Evolutionary conservation across 1,139 yeast genomes (phyloP).

Genomic region (Candida neerlandica): DNA sequence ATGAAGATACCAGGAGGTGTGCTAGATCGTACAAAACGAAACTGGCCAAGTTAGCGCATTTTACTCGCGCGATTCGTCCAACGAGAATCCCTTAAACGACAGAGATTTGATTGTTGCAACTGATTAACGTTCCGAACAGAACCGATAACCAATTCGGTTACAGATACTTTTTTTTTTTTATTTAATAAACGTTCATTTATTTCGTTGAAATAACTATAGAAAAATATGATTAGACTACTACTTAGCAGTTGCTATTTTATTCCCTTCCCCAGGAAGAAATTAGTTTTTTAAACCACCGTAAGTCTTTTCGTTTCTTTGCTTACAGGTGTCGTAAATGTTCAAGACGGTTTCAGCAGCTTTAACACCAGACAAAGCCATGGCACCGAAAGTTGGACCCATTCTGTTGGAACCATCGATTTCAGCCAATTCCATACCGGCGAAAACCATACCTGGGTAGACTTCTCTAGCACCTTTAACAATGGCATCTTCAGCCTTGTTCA

Average conservation of each 20-base stretch:
- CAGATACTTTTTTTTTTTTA: too few relatives aligned
- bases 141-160: too few relatives aligned
- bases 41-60: too few relatives aligned
- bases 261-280: background rate
- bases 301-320: conserved; percentile 35
- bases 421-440: conserved; percentile 82
- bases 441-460: conserved; percentile 70
- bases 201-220: background rate
- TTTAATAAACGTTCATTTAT: too few relatives aligned
- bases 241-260: background rate
- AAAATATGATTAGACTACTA: background rate
- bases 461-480: conserved; percentile 73
- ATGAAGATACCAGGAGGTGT: too few relatives aligned
- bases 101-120: too few relatives aligned
- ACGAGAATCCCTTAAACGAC: too few relatives aligned
- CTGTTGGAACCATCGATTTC: conserved; percentile 78
- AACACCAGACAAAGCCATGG: conserved; percentile 77
- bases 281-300: conserved; percentile 15
- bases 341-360: conserved; percentile 71
- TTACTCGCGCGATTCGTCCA: too few relatives aligned
- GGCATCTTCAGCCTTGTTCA: conserved; percentile 78
- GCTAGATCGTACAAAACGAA: too few relatives aligned
- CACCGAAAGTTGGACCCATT: conserved; percentile 87
- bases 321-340: conserved; percentile 52
- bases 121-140: too few relatives aligned